A percentile compares a stretch with the other conserved stretches of the same genome.
Evolutionary conservation across 2,329 filamentous ascomycete genomes (phyloP).

Genomic region (Colletotrichum spinosum): DNA sequence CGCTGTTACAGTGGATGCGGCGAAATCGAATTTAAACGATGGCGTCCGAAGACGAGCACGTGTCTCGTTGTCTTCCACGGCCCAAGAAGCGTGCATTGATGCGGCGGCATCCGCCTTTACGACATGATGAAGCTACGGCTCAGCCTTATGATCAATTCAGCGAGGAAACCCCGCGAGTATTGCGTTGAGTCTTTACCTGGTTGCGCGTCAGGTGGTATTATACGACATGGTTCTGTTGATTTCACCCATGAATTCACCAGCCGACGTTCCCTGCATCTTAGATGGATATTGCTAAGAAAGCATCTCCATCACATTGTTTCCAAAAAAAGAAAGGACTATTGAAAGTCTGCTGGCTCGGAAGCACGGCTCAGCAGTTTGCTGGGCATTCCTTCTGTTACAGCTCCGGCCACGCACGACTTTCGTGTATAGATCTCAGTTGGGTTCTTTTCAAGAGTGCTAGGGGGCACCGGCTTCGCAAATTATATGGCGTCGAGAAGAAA

Average conservation of each 20-base stretch:
- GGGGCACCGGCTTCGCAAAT: conserved; percentile 16
- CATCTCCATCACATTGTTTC: conserved; percentile 27
- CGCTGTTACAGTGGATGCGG: conserved; percentile 31
- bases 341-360: conserved; percentile 19
- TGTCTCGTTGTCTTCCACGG: conserved; percentile 17
- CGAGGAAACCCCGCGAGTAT: conserved; percentile 20
- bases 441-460: conserved; percentile 21
- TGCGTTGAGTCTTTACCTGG: conserved; percentile 28
- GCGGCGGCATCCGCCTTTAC: conserved; percentile 24
- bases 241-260: conserved; percentile 10
- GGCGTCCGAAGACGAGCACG: conserved; percentile 29
- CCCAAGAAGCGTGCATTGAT: conserved; percentile 13
- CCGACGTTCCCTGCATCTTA: conserved; percentile 16
- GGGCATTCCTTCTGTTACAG: conserved; percentile 23
- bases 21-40: conserved; percentile 31
- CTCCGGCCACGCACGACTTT: conserved; percentile 21
- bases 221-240: conserved; percentile 12
- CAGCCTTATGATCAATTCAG: conserved; percentile 21
- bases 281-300: conserved; percentile 16
- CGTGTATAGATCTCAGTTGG: conserved; percentile 37
- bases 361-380: conserved; percentile 11
- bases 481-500: conserved; percentile 18
- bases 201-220: conserved; percentile 17
- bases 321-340: conserved; percentile 1
- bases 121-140: conserved; percentile 38